Conservation (phyloP, 2,329 filamentous ascomycete genomes). For the Trichoderma atroviride region DNA sequence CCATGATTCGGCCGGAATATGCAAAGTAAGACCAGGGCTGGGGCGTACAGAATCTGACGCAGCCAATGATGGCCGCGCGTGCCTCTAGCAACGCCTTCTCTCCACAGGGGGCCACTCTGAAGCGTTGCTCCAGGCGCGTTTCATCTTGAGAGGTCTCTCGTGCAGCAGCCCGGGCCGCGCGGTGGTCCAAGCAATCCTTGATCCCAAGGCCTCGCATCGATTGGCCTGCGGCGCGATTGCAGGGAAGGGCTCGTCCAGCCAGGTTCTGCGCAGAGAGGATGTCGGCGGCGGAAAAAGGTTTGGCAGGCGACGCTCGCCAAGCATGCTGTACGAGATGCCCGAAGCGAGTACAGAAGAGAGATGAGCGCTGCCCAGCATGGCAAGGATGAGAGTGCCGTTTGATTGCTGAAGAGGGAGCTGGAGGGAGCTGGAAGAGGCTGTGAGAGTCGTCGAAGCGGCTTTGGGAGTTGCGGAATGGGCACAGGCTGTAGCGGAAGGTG, state of each 20-base stretch:
- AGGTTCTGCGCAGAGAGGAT: background rate
- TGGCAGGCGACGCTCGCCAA: background rate
- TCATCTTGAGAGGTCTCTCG: conserved; percentile 46
- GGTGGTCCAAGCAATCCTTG: conserved; percentile 2
- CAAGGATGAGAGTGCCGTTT: background rate
- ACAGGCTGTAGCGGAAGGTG: background rate
- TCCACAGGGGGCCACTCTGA: conserved; percentile 12
- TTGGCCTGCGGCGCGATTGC: background rate
- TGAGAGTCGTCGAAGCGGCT: background rate
- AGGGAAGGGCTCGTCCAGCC: background rate
- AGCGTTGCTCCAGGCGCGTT: conserved; percentile 51
- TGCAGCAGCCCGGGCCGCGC: conserved; percentile 13
- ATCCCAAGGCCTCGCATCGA: conserved; percentile 5
- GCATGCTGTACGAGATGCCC: background rate
- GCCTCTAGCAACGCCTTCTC: conserved; percentile 42
- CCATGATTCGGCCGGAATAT: conserved; percentile 23
- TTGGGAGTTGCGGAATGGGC: background rate
- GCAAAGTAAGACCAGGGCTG: conserved; percentile 25
- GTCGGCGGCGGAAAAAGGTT: conserved; percentile 20
- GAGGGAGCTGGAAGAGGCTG: background rate
- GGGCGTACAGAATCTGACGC: conserved; percentile 30
- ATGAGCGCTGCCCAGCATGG: background rate
- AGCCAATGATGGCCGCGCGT: conserved; percentile 33
- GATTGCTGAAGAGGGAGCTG: background rate
- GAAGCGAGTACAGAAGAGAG: background rate